These are phyloP conservation scores for Hygrocybe coccinea DNA, from an alignment of 768 basidiomycete genomes.

Conservation along the genomic window DNA sequence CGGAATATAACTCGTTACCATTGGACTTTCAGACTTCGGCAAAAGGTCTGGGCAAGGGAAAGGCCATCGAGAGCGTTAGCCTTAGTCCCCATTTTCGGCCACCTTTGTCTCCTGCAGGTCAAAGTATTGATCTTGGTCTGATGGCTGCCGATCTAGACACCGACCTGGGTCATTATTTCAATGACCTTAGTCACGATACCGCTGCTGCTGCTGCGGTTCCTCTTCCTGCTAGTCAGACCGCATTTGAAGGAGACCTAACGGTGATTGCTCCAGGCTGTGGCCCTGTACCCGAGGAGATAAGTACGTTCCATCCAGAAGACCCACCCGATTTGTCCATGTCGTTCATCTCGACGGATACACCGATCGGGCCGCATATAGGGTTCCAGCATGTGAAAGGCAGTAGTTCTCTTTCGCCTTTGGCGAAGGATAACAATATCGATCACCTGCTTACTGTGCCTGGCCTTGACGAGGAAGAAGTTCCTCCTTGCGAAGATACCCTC, in stretches of 20 bases:
- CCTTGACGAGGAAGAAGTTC: not conserved
- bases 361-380: not conserved
- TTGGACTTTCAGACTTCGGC: not conserved
- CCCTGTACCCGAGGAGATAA: not conserved
- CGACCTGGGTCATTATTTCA: not conserved
- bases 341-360: not conserved
- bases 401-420: not conserved
- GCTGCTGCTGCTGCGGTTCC: not conserved
- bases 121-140: not conserved
- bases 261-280: not conserved
- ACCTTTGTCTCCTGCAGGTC: not conserved
- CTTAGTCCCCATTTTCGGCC: not conserved
- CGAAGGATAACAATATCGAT: not conserved
- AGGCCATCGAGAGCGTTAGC: not conserved
- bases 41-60: not conserved
- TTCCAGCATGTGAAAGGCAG: not conserved
- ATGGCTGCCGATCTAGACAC: not conserved
- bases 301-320: not conserved
- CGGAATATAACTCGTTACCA: no score
- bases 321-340: not conserved
- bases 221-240: not conserved
- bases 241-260: not conserved
- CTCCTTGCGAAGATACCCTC: not conserved
- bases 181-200: not conserved
- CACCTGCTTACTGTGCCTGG: not conserved